Conservation (phyloP, 768 basidiomycete genomes). For the Cystoderma amianthinum region DNA sequence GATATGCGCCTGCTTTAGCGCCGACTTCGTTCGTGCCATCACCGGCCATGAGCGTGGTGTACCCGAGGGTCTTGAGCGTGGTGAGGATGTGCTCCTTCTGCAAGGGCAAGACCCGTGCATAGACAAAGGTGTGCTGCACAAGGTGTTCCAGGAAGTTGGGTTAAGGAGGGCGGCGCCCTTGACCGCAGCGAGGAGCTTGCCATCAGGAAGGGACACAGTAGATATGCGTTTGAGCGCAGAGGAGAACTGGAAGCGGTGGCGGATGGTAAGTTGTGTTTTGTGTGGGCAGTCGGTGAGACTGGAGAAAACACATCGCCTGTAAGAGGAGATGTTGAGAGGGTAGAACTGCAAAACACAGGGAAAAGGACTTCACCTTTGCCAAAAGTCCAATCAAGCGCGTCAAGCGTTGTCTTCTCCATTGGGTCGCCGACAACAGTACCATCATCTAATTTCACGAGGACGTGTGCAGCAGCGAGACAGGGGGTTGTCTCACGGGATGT, state of each 20-base stretch:
- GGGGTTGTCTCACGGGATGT: conserved; percentile 72
- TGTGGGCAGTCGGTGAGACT: conserved; percentile 43
- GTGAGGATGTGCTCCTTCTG: conserved; percentile 97
- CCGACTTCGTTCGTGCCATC: conserved; percentile 99
- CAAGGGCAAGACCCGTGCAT: conserved; percentile 91
- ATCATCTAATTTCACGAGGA: conserved; percentile 90
- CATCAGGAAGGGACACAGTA: conserved; percentile 67
- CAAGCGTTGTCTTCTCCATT: conserved; percentile 97
- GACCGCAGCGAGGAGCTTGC: conserved; percentile 62
- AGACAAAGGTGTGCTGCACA: conserved; percentile 96
- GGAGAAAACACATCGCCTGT: conserved; percentile 70
- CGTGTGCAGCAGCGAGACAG: conserved; percentile 91
- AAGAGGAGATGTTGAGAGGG: too few species aligned
- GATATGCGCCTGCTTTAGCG: conserved; percentile 96
- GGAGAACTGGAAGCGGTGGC: conserved; percentile 95
- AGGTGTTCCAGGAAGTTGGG: conserved; percentile 70
- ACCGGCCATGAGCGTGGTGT: conserved; percentile 94
- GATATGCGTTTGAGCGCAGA: conserved; percentile 98
- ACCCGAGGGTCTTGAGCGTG: conserved; percentile 83
- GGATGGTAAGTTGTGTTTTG: conserved; percentile 60
- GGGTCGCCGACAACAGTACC: conserved; percentile 94
- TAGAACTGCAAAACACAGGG: too few species aligned
- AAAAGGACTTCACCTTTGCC: conserved; percentile 58
- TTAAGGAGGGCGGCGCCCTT: conserved; percentile 98
- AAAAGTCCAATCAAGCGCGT: conserved; percentile 86